Conservation (phyloP, 2,329 filamentous ascomycete species). For the Onygena corvina region DNA sequence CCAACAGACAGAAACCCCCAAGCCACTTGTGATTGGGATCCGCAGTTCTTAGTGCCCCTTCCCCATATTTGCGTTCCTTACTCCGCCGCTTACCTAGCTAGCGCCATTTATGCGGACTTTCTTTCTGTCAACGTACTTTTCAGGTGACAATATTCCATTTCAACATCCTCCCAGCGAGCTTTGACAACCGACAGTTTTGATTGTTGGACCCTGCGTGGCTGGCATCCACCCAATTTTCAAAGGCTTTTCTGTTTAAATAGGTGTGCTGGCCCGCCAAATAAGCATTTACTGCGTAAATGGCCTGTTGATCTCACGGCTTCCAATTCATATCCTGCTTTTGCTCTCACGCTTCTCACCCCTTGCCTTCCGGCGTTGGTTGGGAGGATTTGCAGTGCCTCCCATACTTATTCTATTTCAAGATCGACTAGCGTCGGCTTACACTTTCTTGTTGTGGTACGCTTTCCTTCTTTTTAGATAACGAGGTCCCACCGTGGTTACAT, state of each 20-base stretch:
- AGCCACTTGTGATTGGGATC: conserved; percentile 1
- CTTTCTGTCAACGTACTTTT: too few relatives aligned
- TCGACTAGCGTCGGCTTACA: conserved; percentile 5
- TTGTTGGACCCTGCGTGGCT: background rate
- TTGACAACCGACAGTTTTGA: background rate
- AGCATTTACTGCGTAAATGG: background rate
- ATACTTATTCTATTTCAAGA: conserved; percentile 5
- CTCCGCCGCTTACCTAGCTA: background rate
- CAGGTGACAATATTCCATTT: background rate
- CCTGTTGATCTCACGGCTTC: background rate
- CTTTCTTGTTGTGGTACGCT: background rate
- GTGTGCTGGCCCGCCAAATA: background rate
- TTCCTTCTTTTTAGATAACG: background rate
- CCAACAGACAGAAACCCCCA: too few relatives aligned
- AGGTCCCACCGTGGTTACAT: conserved; percentile 5
- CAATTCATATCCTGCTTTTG: background rate
- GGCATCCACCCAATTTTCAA: background rate
- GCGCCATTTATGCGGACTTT: background rate
- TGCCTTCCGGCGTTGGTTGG: too few relatives aligned
- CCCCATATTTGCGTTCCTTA: background rate
- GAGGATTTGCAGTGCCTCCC: background rate
- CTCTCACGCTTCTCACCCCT: background rate
- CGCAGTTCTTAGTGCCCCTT: background rate
- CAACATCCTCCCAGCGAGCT: background rate
- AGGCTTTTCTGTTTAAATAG: background rate